Evolutionary conservation across 495 filamentous ascomycete species (phyloP), one percentile per base, ranked within the genome.

Genomic region (Hypoxylon fuscum): DNA sequence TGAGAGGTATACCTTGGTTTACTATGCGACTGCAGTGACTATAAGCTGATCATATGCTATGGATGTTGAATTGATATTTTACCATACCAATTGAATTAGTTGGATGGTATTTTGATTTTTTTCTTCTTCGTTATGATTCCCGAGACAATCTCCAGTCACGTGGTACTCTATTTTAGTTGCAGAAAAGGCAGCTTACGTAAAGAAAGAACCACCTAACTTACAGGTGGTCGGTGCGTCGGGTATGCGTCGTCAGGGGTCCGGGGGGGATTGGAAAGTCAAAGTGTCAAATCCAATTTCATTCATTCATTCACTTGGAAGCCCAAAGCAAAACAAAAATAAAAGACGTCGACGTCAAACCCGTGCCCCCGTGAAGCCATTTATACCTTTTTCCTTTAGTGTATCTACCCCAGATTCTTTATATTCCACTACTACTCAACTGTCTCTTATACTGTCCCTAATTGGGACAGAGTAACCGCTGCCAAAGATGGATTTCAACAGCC

Each of bases 401-500:
- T 3, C 14, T 6, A 17, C 12, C 3, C 6, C 6, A 40, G 12
- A 46, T 17, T 22, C 27, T 21, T 21, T 51, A 7, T 7, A 15
- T 14, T 7, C 40, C 40, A 31, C 20, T 45, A 11, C 17, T 2
- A 42, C 38, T 18, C 15, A 21, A 10, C 34, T 12, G 11, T 45
- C 29, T 31, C 37, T 46, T 18, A 35, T 25, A n/a, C 12, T 51
- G 60, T 49, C 55, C 40, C 58, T 41, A 12, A 38, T 64, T 47
- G 67, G 54, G 54, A 58, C 64, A 23, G 41, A 53, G 23, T 25
- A 62, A 5, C 37, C 18, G 14, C 12, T 40, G 54, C 53, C 31
- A 47, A 69, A 70, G 72, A 96, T 97, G 93, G 92, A 98, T 83
- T 84, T 96, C 74, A 83, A 83, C 70, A 91, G 79, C 72, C 74